A percentile compares a stretch with the other conserved stretches of the same genome.
Conservation (phyloP, 768 basidiomycete species). For the Xerocomus brunneocitrinus region DNA sequence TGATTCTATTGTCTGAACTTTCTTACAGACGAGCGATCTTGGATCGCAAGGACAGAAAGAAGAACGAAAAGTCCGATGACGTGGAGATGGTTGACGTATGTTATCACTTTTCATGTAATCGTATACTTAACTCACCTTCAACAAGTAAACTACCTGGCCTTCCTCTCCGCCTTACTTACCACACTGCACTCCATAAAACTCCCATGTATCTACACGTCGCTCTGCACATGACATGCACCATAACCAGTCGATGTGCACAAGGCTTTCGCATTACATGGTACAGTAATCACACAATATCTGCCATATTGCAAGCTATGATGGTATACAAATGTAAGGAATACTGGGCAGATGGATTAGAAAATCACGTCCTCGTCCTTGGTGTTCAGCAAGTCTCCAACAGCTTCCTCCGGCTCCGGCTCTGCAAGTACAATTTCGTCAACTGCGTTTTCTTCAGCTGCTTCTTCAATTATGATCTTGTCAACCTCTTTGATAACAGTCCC, state of each 20-base stretch:
- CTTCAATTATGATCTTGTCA: not conserved
- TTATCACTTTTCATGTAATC: constrained; percentile 20
- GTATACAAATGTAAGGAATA: constrained; percentile 7
- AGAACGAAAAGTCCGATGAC: constrained; percentile 51
- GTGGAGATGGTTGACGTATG: constrained; percentile 80
- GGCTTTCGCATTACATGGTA: constrained; percentile 9
- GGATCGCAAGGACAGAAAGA: constrained; percentile 82
- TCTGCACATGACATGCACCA: constrained; percentile 54
- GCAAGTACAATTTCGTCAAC: constrained; percentile 7
- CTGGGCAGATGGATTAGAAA: constrained; percentile 48
- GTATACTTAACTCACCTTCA: constrained; percentile 10
- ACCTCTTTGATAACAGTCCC: constrained; percentile 12
- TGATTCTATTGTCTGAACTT: constrained; percentile 5
- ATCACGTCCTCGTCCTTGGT: constrained; percentile 92
- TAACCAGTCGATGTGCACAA: constrained; percentile 24
- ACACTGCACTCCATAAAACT: constrained; percentile 41
- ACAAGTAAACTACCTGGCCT: constrained; percentile 21
- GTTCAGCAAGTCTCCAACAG: constrained; percentile 61
- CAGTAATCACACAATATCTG: constrained; percentile 1
- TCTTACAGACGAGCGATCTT: constrained; percentile 69
- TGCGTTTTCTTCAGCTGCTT: constrained; percentile 26
- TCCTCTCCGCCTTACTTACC: constrained; percentile 8
- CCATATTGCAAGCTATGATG: constrained; percentile 6
- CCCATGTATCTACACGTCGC: constrained; percentile 63
- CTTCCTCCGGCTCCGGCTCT: constrained; percentile 27